Conservation (phyloP, 2,329 filamentous ascomycete genomes). For the Talaromyces rugulosus region DNA sequence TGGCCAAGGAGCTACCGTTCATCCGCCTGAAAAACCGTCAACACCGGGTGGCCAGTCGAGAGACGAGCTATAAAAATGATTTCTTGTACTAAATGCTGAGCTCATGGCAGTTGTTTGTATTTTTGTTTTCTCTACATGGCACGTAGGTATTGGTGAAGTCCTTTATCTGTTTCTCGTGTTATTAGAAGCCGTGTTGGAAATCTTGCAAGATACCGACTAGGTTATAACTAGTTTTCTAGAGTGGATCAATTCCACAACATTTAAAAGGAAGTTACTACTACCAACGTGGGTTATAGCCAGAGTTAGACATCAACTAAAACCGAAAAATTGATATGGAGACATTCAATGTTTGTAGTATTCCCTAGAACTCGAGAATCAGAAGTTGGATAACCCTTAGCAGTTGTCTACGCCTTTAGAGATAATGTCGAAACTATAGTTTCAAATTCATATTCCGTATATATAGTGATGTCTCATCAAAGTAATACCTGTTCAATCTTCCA, state of each 20-base stretch:
- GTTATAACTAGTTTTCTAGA: neutral
- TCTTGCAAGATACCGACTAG: neutral
- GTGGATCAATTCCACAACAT: neutral
- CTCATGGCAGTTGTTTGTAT: neutral
- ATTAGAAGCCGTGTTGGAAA: neutral
- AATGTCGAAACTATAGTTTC: neutral
- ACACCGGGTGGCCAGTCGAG: neutral
- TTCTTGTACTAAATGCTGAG: neutral
- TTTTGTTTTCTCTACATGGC: neutral
- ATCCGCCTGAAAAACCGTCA: neutral
- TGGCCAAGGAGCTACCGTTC: neutral
- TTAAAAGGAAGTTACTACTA: neutral
- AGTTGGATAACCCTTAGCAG: neutral
- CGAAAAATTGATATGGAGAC: neutral
- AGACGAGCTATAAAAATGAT: conserved; percentile 1
- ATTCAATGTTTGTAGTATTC: neutral
- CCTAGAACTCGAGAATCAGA: neutral
- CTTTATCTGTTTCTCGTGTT: neutral
- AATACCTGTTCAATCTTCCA: neutral
- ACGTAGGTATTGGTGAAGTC: too few species aligned
- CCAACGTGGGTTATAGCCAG: neutral
- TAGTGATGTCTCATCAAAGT: neutral
- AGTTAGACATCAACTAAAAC: neutral
- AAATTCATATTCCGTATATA: neutral
- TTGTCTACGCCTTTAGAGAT: neutral